Percentiles rank a stretch among this genome's conserved stretches.
phyloP scores from a whole-genome alignment of 106 monocot species.

The Vanilla planifolia region DNA sequence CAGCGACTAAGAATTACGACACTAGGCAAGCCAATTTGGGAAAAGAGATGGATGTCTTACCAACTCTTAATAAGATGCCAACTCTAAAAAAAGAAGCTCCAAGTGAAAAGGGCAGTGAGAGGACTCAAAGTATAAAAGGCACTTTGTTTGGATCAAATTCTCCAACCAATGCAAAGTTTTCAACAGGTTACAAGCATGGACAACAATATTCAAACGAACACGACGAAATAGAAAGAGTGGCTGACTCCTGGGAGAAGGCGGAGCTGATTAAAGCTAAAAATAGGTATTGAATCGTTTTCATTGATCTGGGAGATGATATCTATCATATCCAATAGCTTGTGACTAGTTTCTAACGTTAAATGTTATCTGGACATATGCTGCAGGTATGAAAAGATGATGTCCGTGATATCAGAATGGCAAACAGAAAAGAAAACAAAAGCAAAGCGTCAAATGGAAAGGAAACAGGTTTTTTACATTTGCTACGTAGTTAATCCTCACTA shows the following conservation, averaged over 20 bases:
- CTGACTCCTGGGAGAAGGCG: constrained; percentile 21
- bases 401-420: constrained; percentile 23
- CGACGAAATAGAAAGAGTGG: constrained; percentile 9
- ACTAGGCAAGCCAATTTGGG: background rate
- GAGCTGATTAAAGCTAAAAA: constrained; percentile 18
- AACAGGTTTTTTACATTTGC: constrained; percentile 10
- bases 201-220: background rate
- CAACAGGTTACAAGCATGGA: constrained; percentile 2
- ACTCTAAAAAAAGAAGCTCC: constrained; percentile 6
- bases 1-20: background rate
- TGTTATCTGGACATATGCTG: constrained; percentile 1
- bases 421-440: constrained; percentile 22
- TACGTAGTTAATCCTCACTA: too few species aligned
- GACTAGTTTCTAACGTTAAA: background rate
- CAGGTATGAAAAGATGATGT: constrained; percentile 20
- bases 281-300: constrained; percentile 4
- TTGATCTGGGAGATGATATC: background rate
- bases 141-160: background rate
- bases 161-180: background rate
- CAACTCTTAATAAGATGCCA: constrained; percentile 6
- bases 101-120: constrained; percentile 11
- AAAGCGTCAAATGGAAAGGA: constrained; percentile 8
- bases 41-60: background rate
- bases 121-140: constrained; percentile 11
- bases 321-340: background rate